A percentile compares a stretch with the other conserved stretches of the same genome.
phyloP scores from a whole-genome alignment of 73 alveolate species.

The Effrenium voratum region DNA sequence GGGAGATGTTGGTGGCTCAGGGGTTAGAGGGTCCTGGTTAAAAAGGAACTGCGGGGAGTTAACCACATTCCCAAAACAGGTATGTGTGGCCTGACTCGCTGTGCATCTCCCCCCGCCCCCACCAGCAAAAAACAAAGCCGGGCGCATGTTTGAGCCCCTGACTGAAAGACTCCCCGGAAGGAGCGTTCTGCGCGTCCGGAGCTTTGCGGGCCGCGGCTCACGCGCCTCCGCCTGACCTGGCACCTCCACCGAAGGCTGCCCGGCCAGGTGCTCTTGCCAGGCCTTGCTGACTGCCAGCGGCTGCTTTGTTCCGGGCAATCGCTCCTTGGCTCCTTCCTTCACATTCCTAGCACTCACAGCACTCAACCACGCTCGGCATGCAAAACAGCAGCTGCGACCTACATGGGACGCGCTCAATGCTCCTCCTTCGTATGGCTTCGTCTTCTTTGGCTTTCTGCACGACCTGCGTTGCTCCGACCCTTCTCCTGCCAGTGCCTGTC shows the following conservation, averaged over 20 bases:
- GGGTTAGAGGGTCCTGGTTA: no score
- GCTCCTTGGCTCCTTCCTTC: slow-evolving; percentile 71
- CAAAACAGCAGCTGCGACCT: background rate
- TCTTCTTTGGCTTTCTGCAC: slow-evolving; percentile 89
- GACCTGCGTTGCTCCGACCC: background rate
- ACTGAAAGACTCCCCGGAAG: slow-evolving; percentile 74
- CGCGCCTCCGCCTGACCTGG: background rate
- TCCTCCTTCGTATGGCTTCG: slow-evolving; percentile 76
- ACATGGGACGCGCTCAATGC: background rate
- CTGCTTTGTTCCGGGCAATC: slow-evolving; percentile 89
- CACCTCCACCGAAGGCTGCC: background rate
- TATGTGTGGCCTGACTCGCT: no score
- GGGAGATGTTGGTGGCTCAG: no score
- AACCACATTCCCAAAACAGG: no score
- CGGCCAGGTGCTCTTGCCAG: slow-evolving; percentile 73
- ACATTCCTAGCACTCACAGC: slow-evolving; percentile 26
- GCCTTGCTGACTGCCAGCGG: slow-evolving; percentile 92
- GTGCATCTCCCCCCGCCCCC: no score
- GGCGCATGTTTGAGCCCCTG: slow-evolving; percentile 7
- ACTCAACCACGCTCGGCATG: background rate
- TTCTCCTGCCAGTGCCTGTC: background rate
- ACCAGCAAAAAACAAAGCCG: no score
- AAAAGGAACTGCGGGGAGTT: no score
- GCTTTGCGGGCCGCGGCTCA: background rate
- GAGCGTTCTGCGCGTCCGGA: slow-evolving; percentile 36